Conservation (phyloP, 73 alveolate species). For the Stentor coeruleus region DNA sequence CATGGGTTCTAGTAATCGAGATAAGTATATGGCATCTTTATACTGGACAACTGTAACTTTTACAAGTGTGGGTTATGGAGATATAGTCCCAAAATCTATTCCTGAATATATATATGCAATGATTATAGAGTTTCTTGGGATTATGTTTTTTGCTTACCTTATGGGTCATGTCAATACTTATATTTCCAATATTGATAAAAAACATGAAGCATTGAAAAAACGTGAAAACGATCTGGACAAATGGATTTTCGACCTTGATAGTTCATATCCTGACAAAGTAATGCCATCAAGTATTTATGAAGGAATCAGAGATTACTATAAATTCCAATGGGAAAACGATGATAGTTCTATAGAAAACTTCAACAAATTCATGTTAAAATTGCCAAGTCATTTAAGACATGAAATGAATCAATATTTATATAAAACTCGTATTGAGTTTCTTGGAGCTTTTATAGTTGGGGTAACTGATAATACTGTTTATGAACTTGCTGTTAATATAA, state of each 20-base stretch:
- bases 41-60: slow-evolving; percentile 14
- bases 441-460: neutral
- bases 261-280: neutral
- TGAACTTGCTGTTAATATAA: neutral
- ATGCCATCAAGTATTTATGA: neutral
- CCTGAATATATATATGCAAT: neutral
- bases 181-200: neutral
- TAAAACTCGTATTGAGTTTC: neutral
- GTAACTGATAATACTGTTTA: neutral
- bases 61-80: slow-evolving; percentile 25
- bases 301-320: neutral
- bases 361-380: neutral
- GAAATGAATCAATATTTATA: neutral
- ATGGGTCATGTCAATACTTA: slow-evolving; percentile 11
- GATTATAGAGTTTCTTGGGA: slow-evolving; percentile 1
- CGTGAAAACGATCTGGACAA: slow-evolving; percentile 8
- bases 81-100: neutral
- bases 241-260: slow-evolving; percentile 12
- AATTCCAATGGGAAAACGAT: neutral
- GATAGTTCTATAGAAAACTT: neutral
- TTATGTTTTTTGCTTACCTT: slow-evolving; percentile 9
- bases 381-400: neutral
- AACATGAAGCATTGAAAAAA: neutral
- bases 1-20: neutral
- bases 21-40: neutral